Percentiles rank a stretch among this genome's conserved stretches.
These are phyloP conservation scores for Hypomontagnella monticulosa DNA, from an alignment of 495 filamentous ascomycete species.

Conservation along the genomic window DNA sequence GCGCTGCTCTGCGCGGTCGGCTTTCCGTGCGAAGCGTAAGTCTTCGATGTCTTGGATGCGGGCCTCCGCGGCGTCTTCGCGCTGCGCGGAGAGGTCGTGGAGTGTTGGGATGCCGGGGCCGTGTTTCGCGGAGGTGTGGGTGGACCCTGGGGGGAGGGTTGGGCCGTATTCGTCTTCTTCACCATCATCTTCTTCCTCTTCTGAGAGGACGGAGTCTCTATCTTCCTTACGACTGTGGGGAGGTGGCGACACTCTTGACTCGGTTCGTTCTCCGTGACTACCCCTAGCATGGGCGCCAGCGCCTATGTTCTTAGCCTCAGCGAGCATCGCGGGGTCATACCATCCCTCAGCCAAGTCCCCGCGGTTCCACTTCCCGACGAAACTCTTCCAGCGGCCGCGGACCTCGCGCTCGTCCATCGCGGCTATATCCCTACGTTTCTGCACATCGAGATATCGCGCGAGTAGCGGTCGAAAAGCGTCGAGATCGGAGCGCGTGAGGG, in stretches of 20 bases:
- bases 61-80: conserved; percentile 62
- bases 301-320: conserved; percentile 54
- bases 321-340: conserved; percentile 80
- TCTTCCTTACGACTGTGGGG: not conserved
- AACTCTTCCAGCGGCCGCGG: conserved; percentile 92
- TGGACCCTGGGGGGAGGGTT: conserved; percentile 60
- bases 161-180: conserved; percentile 79
- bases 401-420: conserved; percentile 74
- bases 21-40: conserved; percentile 67
- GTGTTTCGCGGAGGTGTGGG: conserved; percentile 40
- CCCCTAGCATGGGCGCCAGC: not conserved
- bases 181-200: conserved; percentile 55
- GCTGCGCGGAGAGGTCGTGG: conserved; percentile 76
- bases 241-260: not conserved
- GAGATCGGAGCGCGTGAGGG: conserved; percentile 72
- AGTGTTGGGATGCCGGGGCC: conserved; percentile 80
- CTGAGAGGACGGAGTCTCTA: not conserved
- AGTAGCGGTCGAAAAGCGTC: conserved; percentile 74
- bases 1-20: conserved; percentile 68
- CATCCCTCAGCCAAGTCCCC: conserved; percentile 92
- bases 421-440: conserved; percentile 76
- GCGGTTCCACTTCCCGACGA: conserved; percentile 90
- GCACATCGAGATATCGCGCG: conserved; percentile 86
- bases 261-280: not conserved
- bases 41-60: conserved; percentile 59